Evolutionary conservation across 2,329 filamentous ascomycete species (phyloP).

Genomic region (Alternaria ventricosa): DNA sequence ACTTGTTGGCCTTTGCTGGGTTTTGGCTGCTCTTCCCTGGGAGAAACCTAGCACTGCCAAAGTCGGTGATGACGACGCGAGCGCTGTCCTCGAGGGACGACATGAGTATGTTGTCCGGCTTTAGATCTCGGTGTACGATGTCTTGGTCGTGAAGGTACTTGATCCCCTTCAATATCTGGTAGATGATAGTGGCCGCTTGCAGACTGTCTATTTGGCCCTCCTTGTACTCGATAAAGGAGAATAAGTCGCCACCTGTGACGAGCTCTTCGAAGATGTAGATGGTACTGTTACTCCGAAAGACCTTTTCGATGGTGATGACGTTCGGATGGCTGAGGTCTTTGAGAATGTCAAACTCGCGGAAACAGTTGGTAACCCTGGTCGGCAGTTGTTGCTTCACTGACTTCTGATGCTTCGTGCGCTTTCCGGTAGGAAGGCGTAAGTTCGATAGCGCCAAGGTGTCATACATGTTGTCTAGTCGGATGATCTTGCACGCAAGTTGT

Average conservation of each 20-base stretch:
- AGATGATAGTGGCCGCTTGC: constrained; percentile 61
- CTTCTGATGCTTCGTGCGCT: not conserved
- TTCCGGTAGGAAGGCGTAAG: constrained; percentile 7
- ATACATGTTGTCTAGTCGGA: constrained; percentile 55
- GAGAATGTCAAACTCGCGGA: constrained; percentile 57
- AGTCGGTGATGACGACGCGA: constrained; percentile 66
- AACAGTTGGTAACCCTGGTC: constrained; percentile 32
- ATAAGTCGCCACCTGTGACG: constrained; percentile 65
- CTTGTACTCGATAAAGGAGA: constrained; percentile 63
- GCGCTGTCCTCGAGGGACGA: constrained; percentile 58
- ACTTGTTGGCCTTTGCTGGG: constrained; percentile 1
- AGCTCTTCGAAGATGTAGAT: constrained; percentile 69
- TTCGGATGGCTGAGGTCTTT: constrained; percentile 65
- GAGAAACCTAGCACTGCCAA: constrained; percentile 61
- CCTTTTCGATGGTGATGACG: constrained; percentile 64
- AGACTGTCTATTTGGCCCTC: constrained; percentile 55
- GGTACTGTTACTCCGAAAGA: constrained; percentile 60
- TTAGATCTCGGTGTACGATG: constrained; percentile 68
- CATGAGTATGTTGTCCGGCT: constrained; percentile 69
- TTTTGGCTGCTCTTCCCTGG: constrained; percentile 18
- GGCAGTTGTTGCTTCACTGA: constrained; percentile 29
- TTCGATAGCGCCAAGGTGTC: constrained; percentile 8
- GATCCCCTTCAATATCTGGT: constrained; percentile 64
- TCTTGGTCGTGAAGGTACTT: constrained; percentile 62
- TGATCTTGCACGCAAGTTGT: constrained; percentile 74